Evolutionary conservation across 78 protist species (phyloP), one percentile per base, ranked within the genome.

Genomic region (Pigoraptor vietnamica): DNA sequence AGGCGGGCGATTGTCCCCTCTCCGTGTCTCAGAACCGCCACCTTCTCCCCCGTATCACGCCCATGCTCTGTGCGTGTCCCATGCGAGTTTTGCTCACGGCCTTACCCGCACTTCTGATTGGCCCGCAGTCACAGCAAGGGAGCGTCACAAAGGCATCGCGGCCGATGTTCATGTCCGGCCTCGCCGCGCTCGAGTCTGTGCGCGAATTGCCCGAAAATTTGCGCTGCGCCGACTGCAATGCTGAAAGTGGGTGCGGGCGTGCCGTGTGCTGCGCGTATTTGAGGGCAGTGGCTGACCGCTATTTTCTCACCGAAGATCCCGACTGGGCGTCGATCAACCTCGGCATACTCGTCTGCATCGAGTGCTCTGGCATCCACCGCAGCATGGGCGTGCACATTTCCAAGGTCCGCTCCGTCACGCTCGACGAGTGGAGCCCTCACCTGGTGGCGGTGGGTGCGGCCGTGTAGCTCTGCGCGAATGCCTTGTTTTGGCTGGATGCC

Each of bases 311-410:
- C 32, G 84, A 2, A 79, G 84, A 39, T 0, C 92, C 94, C 24
- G 40, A 48, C 10, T 93, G 92, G 92, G 94, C 90, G 40, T 48
- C 88, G 29, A 93, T 40, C 89, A 89, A 34, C 35, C 88, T 90
- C 29, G 95, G 95, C 29, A 36, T 39, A 83, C 9, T 92, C 36
- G 19, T 94, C 29, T 94, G 96, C 90, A 86, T 91, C 89, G 90
- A 34, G 23, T 94, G 96, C 89, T 37, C 94, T 25, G 94, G 93
- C 36, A 37, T 89, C 38, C 96, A 94, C 91, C 90, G 96, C 37
- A 29, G 81, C 37, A 81, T 92, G 67, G 94, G 96, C 35, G 38
- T 35, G 6, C 88, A 83, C 88, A 83, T 83, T 34, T 83, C 88
- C 23, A 32, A 83, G 88, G 88, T 83, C 9, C 88, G 88, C 38